phyloP scores from a whole-genome alignment of 2,329 filamentous ascomycete species.

The Clarireedia homoeocarpa region DNA sequence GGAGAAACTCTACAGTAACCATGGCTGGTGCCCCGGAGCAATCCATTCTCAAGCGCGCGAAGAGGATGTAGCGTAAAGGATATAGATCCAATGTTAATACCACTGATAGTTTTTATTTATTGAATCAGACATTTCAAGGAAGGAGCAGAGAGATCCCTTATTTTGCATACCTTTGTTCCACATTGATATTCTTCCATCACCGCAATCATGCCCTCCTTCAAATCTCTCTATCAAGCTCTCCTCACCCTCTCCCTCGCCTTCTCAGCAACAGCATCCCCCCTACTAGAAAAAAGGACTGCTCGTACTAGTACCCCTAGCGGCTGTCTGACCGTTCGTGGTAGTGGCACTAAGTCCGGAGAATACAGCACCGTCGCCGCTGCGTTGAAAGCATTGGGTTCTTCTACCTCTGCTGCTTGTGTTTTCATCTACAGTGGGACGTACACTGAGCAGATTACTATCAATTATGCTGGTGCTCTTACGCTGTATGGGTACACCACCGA shows the following conservation, averaged over 20 bases:
- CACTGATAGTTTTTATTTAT: too few relatives aligned
- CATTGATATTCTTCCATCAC: too few relatives aligned
- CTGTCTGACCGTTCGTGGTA: constrained; percentile 6
- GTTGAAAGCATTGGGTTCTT: not conserved
- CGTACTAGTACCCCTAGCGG: constrained; percentile 4
- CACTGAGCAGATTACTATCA: not conserved
- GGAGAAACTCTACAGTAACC: too few relatives aligned
- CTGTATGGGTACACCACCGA: constrained; percentile 3
- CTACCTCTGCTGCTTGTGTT: not conserved
- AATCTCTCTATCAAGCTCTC: not conserved
- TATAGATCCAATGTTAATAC: too few relatives aligned
- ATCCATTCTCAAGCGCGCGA: too few relatives aligned
- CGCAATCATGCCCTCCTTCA: not conserved
- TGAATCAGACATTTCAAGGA: too few relatives aligned
- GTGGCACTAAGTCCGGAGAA: constrained; percentile 8
- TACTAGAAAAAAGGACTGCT: not conserved
- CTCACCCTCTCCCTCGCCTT: not conserved
- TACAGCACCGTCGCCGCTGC: constrained; percentile 4
- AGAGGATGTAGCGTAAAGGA: too few relatives aligned
- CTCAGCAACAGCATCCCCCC: not conserved
- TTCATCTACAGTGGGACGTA: constrained; percentile 1
- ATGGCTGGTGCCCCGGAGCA: too few relatives aligned
- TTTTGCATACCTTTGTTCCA: too few relatives aligned
- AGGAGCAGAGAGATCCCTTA: too few relatives aligned
- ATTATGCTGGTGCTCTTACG: not conserved